A percentile compares a stretch with the other conserved stretches of the same genome.
Conservation (phyloP, 352 stramenopile species). For the Globisporangium splendens region DNA sequence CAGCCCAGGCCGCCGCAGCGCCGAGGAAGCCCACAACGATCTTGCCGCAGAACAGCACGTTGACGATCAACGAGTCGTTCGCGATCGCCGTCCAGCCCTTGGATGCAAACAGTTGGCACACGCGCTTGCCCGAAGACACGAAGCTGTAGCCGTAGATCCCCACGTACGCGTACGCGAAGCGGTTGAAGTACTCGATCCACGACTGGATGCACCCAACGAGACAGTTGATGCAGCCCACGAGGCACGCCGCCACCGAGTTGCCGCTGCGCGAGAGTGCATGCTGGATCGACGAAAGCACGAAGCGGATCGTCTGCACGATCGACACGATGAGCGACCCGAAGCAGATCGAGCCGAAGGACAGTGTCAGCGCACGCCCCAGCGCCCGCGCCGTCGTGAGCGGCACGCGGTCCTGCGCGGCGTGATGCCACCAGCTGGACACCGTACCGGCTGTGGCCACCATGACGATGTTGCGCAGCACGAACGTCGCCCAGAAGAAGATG, state of each 20-base stretch:
- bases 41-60: conserved; percentile 55
- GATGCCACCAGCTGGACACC: conserved; percentile 82
- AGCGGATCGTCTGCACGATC: conserved; percentile 62
- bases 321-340: conserved; percentile 73
- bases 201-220: conserved; percentile 54
- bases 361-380: conserved; percentile 54
- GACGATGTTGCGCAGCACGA: conserved; percentile 76
- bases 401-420: conserved; percentile 44
- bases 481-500: conserved; percentile 79
- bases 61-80: conserved; percentile 68
- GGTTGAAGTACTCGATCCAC: conserved; percentile 76
- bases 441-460: conserved; percentile 78
- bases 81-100: conserved; percentile 62
- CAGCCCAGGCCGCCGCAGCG: conserved; percentile 34
- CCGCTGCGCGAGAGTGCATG: conserved; percentile 36
- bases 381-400: conserved; percentile 41
- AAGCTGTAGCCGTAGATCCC: conserved; percentile 73
- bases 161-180: conserved; percentile 73
- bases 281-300: conserved; percentile 37
- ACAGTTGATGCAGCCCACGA: conserved; percentile 45
- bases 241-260: conserved; percentile 49
- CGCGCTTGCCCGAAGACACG: conserved; percentile 35
- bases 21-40: conserved; percentile 55
- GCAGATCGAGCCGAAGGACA: conserved; percentile 87
- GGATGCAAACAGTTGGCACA: conserved; percentile 51